A percentile compares a stretch with the other conserved stretches of the same genome.
Conservation (phyloP, 768 basidiomycete species). For the Hericium coralloides region DNA sequence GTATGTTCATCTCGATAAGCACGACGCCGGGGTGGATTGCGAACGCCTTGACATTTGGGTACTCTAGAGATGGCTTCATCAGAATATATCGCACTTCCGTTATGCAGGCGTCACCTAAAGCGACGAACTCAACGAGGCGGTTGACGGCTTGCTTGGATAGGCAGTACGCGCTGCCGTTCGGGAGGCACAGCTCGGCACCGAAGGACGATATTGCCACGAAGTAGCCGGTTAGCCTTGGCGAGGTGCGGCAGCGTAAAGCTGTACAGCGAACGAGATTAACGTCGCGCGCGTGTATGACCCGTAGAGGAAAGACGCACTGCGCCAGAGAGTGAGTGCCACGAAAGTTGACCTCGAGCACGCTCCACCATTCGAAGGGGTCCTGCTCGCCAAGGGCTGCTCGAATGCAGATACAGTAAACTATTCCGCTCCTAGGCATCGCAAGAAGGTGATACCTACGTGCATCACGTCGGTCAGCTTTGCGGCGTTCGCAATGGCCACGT, state of each 20-base stretch:
- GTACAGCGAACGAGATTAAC: not conserved
- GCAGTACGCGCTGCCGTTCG: not conserved
- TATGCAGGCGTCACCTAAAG: not conserved
- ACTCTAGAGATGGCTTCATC: not conserved
- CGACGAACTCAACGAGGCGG: constrained; percentile 1
- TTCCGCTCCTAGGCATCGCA: not conserved
- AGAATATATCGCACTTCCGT: not conserved
- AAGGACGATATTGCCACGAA: not conserved
- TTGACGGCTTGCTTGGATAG: not conserved
- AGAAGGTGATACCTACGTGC: not conserved
- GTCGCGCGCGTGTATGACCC: not conserved
- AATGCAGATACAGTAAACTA: not conserved
- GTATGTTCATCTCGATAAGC: not conserved
- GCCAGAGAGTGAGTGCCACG: constrained; percentile 15
- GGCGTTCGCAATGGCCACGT: constrained; percentile 19
- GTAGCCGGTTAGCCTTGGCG: not conserved
- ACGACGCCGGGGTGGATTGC: not conserved
- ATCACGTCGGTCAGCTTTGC: constrained; percentile 1
- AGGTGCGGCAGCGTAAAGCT: not conserved
- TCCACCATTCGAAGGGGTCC: constrained; percentile 17
- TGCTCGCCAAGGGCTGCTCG: constrained; percentile 5
- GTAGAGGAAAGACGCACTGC: constrained; percentile 1
- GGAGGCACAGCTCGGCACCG: not conserved
- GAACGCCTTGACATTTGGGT: not conserved
- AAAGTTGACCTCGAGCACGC: constrained; percentile 14